Evolutionary conservation across 1,139 yeast genomes (phyloP), one percentile per base, ranked within the genome.

Genomic region (Blastobotrys proliferans): DNA sequence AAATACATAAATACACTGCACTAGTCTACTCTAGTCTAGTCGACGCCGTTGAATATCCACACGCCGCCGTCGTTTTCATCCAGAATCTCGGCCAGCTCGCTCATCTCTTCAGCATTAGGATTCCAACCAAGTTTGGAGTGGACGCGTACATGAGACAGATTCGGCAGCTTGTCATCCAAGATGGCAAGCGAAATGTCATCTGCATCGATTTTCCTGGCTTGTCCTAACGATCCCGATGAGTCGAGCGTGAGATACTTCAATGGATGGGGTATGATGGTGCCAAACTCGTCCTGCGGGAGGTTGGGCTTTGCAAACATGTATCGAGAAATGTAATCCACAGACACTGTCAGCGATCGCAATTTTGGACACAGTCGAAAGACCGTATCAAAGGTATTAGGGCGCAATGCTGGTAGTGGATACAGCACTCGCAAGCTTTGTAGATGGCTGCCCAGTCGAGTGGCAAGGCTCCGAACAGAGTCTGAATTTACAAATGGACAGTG

Each of bases 91-190:
- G 77, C 74, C 45, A 82, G 61, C 47, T 78, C 85, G 33, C 67
- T 67, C 41, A 90, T 82, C 47, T 81, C 83, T 37, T 81, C 88
- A 43, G 83, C 76, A 32, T 74, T 70, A 30, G 87, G 79, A 57
- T 84, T 81, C 98, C 98, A 92, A 4, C 97, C 96, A 34, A 92
- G 66, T 61, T 82, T 81, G 20, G 83, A 76, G 16, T 94, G 82
- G 39, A 88, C 74, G 38, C 82, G 71, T 2, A 92, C 69, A 41
- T 74, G 74, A 50, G 73, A 72, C 55, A 92, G 68, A 36, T 69
- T 53, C 0, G 95, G 95, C 17, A 92, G 64, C 53, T 95, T 68
- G 8, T 77, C 81, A 49, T 88, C 97, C 55, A 79, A 73, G 16
- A 90, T 66, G 0, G 97, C 97, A 41, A 88, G 73, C 0, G 94